Evolutionary conservation across 371 early-diverging fungal genomes (phyloP).

Genomic region (Circinella umbellata): DNA sequence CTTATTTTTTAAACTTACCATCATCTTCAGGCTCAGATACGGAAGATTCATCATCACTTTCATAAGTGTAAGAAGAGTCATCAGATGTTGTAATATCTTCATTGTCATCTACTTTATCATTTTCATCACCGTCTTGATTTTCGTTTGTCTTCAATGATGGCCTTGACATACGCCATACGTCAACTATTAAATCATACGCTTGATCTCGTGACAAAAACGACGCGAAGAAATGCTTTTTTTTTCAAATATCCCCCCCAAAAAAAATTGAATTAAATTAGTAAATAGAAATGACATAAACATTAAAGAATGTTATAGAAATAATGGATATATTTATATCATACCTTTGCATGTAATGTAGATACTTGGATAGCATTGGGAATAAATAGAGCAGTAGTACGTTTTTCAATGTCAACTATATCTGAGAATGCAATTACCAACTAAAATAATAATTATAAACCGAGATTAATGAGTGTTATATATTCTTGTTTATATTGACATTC

Average conservation of each 20-base stretch:
- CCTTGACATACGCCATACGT: conserved; percentile 64
- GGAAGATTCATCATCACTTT: conserved; percentile 3
- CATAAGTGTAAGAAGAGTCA: conserved; percentile 9
- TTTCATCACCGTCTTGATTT: conserved; percentile 5
- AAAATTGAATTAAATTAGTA: no score
- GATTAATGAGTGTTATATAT: not conserved
- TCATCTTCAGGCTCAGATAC: conserved; percentile 8
- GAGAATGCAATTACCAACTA: conserved; percentile 83
- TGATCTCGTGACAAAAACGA: conserved; percentile 83
- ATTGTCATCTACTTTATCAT: conserved; percentile 6
- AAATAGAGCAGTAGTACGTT: conserved; percentile 77
- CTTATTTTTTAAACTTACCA: not conserved
- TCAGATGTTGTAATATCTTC: conserved; percentile 3
- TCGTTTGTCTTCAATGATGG: conserved; percentile 9
- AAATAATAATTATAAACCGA: not conserved
- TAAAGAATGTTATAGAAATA: no score
- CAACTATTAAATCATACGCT: conserved; percentile 73
- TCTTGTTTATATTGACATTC: not conserved
- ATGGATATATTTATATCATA: conserved; percentile 23
- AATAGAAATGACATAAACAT: not conserved
- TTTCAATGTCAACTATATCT: conserved; percentile 85
- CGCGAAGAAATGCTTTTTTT: conserved; percentile 71
- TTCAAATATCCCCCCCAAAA: not conserved
- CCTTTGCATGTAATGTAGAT: conserved; percentile 72
- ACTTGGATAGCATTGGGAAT: conserved; percentile 90